A percentile compares a stretch with the other conserved stretches of the same genome.
Conservation (phyloP, 805 yeast genomes). For the Candida golubevii region DNA sequence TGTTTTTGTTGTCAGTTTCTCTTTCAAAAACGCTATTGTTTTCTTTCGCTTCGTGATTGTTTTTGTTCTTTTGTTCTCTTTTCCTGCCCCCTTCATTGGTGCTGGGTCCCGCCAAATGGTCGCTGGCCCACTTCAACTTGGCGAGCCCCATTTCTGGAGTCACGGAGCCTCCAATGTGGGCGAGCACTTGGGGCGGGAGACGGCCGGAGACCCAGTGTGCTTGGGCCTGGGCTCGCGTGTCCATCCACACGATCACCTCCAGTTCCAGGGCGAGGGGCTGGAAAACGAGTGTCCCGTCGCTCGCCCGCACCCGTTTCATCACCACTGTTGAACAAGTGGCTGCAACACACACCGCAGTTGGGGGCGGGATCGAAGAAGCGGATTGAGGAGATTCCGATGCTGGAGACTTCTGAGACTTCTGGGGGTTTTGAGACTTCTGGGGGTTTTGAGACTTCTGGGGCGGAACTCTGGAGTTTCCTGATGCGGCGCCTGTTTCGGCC, state of each 20-base stretch:
- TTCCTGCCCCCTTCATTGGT: no score
- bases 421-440: no score
- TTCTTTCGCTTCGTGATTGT: no score
- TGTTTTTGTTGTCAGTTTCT: no score
- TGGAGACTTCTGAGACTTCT: no score
- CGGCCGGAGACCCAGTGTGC: constrained; percentile 24
- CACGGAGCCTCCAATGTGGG: constrained; percentile 40
- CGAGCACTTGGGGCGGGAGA: constrained; percentile 18
- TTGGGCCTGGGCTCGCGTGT: constrained; percentile 39
- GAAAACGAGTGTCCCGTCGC: constrained; percentile 21
- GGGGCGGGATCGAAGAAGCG: no score
- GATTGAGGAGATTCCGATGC: no score
- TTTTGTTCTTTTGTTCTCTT: no score
- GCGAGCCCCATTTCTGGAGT: constrained; percentile 59
- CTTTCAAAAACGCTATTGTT: no score
- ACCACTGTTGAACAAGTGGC: constrained; percentile 63
- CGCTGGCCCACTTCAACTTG: constrained; percentile 40
- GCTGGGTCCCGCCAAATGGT: constrained; percentile 10
- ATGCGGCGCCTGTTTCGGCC: no score
- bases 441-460: no score
- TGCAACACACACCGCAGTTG: constrained; percentile 30
- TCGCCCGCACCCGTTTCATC: constrained; percentile 17
- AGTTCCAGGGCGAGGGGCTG: constrained; percentile 27
- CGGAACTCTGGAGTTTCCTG: no score
- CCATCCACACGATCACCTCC: constrained; percentile 60